These are phyloP conservation scores for Gossypium thurberi DNA, from an alignment of 345 rosid species.

Conservation along the genomic window DNA sequence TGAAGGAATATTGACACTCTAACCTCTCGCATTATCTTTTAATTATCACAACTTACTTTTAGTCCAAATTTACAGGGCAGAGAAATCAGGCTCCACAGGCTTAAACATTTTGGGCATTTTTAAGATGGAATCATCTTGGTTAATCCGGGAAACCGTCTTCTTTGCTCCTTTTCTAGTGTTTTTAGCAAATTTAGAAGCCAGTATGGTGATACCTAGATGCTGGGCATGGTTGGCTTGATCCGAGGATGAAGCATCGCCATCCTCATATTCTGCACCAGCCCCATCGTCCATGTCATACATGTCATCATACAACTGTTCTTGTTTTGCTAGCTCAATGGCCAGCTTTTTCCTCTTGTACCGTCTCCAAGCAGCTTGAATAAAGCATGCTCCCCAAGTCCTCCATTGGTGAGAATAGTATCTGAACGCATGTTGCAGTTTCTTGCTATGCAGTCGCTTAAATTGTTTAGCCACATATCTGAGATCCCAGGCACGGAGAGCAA, in stretches of 20 bases:
- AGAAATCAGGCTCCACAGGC: constrained; percentile 75
- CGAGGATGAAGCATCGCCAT: constrained; percentile 10
- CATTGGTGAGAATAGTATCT: constrained; percentile 93
- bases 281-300: constrained; percentile 15
- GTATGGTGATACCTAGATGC: constrained; percentile 45
- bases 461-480: constrained; percentile 73
- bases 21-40: neutral
- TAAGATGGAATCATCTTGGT: constrained; percentile 43
- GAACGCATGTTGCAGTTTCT: constrained; percentile 84
- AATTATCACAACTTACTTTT: neutral
- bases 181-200: constrained; percentile 64
- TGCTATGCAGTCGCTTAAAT: constrained; percentile 77
- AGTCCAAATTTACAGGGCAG: constrained; percentile 1
- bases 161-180: constrained; percentile 47
- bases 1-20: neutral
- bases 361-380: constrained; percentile 73
- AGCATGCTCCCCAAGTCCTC: constrained; percentile 83
- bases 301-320: constrained; percentile 36
- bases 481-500: constrained; percentile 69
- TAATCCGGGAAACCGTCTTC: constrained; percentile 27
- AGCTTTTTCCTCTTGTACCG: constrained; percentile 48
- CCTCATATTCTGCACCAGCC: neutral
- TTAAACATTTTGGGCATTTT: constrained; percentile 87
- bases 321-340: constrained; percentile 57
- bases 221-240: constrained; percentile 23